phyloP scores from a whole-genome alignment of 139 green algal species.

The Auxenochlorella pyrenoidosa region DNA sequence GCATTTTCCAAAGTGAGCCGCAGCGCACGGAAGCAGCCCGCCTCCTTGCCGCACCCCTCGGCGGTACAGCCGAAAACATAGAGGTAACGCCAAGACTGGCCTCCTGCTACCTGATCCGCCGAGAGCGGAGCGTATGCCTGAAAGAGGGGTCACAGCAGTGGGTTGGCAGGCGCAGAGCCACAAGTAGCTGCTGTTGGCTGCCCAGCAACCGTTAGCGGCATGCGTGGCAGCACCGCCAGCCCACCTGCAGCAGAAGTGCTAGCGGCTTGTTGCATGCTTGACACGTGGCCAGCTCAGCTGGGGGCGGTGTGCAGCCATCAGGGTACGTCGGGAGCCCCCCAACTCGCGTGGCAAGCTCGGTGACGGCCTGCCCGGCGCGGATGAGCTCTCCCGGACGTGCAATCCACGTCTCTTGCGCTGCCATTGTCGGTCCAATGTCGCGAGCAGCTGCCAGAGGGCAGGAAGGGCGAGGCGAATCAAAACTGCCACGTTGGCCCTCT shows the following conservation, averaged over 20 bases:
- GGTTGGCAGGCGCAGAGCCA: not conserved
- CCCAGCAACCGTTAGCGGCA: not conserved
- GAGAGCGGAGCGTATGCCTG: conserved; percentile 60
- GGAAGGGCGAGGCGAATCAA: no score
- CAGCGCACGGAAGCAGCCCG: conserved; percentile 61
- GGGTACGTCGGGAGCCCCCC: conserved; percentile 40
- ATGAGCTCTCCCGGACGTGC: conserved; percentile 27
- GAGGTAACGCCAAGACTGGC: conserved; percentile 39
- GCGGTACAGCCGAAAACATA: conserved; percentile 56
- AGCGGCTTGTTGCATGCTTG: conserved; percentile 46
- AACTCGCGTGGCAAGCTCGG: conserved; percentile 35
- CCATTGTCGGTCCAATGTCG: not conserved
- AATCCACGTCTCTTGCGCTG: conserved; percentile 11
- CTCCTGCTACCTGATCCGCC: not conserved
- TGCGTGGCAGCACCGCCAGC: not conserved
- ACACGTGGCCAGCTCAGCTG: conserved; percentile 28
- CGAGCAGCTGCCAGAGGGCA: no score
- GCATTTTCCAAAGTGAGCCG: not conserved
- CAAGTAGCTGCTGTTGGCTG: not conserved
- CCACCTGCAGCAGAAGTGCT: conserved; percentile 63
- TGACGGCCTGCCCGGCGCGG: conserved; percentile 19
- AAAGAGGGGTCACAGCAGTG: not conserved
- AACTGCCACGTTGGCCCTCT: no score
- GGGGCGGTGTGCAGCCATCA: not conserved
- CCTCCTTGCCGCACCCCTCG: conserved; percentile 50